These are phyloP conservation scores for Leishmania guyanensis DNA, from an alignment of 208 protist genomes.

Conservation along the genomic window DNA sequence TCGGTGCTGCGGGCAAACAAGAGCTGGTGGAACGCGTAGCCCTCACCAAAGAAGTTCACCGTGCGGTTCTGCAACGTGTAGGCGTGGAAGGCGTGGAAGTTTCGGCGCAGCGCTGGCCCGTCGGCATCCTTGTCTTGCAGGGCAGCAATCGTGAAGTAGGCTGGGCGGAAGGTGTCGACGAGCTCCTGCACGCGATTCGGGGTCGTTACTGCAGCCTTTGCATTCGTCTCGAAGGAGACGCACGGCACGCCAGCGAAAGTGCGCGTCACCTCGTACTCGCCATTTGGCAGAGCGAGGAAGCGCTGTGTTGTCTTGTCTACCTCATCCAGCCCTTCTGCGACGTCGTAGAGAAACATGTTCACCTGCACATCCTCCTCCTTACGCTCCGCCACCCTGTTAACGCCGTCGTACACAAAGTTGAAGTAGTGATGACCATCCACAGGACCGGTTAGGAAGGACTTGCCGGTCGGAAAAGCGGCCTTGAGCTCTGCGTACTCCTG, in stretches of 20 bases:
- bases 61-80: constrained; percentile 70
- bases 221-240: constrained; percentile 84
- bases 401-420: constrained; percentile 84
- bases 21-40: constrained; percentile 81
- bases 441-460: constrained; percentile 79
- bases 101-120: constrained; percentile 26
- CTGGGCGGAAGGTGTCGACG: constrained; percentile 53
- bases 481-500: constrained; percentile 89
- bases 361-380: constrained; percentile 75
- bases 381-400: constrained; percentile 33
- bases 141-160: constrained; percentile 65
- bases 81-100: constrained; percentile 43
- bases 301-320: constrained; percentile 33
- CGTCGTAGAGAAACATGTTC: constrained; percentile 80
- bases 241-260: constrained; percentile 42
- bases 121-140: constrained; percentile 65
- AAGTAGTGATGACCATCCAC: constrained; percentile 90
- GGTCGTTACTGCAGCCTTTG: constrained; percentile 27
- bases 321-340: constrained; percentile 25
- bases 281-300: constrained; percentile 34
- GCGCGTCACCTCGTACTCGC: constrained; percentile 75
- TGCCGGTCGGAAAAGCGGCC: constrained; percentile 70
- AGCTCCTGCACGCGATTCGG: constrained; percentile 44
- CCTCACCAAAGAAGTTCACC: constrained; percentile 75
- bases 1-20: constrained; percentile 46